Conservation (phyloP, 768 basidiomycete species). For the Erythrobasidium yunnanense region DNA sequence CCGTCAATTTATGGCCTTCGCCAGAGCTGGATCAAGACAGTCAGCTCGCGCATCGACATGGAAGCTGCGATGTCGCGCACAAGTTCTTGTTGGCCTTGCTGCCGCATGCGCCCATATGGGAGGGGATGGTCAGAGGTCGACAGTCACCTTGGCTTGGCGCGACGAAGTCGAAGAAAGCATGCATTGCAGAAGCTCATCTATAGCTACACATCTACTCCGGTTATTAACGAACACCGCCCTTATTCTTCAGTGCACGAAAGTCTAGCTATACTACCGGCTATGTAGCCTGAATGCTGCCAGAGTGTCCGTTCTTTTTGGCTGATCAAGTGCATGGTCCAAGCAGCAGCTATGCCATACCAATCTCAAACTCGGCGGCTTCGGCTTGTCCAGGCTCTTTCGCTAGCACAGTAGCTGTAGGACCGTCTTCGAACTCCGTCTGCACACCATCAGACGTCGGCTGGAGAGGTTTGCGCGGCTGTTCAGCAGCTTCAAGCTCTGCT, state of each 20-base stretch:
- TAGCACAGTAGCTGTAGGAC: neutral
- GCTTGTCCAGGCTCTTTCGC: slow-evolving; percentile 11
- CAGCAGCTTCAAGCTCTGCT: slow-evolving; percentile 14
- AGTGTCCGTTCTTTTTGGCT: too few species aligned
- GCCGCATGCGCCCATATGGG: neutral
- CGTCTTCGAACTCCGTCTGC: slow-evolving; percentile 10
- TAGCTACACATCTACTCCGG: too few species aligned
- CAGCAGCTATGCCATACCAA: slow-evolving; percentile 17
- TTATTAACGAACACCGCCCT: too few species aligned
- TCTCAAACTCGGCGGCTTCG: slow-evolving; percentile 16
- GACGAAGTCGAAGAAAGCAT: too few species aligned
- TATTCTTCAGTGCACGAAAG: too few species aligned
- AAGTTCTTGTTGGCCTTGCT: neutral
- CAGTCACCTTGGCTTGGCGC: too few species aligned
- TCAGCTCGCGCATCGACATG: neutral
- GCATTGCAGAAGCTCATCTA: too few species aligned
- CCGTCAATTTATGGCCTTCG: neutral
- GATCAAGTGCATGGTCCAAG: too few species aligned
- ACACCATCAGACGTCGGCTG: slow-evolving; percentile 1
- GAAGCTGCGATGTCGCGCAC: neutral
- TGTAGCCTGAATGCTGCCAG: too few species aligned
- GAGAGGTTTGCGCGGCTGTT: neutral
- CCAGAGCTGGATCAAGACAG: neutral
- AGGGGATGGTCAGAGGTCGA: neutral
- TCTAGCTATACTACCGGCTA: too few species aligned